phyloP scores from a whole-genome alignment of 108 stramenopile species.

The Discostella stelligeroides region DNA sequence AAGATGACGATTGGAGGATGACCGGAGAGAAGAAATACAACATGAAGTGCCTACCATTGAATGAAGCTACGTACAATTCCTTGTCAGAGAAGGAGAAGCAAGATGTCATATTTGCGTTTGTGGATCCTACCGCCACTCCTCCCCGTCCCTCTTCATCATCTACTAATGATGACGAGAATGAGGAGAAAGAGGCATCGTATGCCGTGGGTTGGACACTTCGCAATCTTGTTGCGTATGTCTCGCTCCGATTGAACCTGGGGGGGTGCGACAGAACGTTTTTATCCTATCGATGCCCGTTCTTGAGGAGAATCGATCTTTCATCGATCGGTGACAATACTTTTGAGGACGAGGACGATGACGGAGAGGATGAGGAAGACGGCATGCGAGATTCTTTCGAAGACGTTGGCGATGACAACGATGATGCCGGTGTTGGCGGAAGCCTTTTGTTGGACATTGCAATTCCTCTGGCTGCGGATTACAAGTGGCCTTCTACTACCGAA shows the following conservation, averaged over 20 bases:
- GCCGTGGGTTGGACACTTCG: conserved; percentile 84
- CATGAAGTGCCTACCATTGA: conserved; percentile 41
- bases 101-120: conserved; percentile 62
- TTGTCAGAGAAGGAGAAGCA: conserved; percentile 39
- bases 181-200: not conserved
- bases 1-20: not conserved
- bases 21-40: not conserved
- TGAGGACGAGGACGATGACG: conserved; percentile 10
- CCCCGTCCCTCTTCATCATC: not conserved
- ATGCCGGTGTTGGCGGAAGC: conserved; percentile 43
- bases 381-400: conserved; percentile 20
- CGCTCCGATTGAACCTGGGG: conserved; percentile 61
- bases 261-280: conserved; percentile 60
- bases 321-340: not conserved
- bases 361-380: conserved; percentile 19
- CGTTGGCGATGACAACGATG: conserved; percentile 9
- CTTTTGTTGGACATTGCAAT: conserved; percentile 56
- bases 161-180: not conserved
- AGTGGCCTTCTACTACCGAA: conserved; percentile 31
- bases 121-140: conserved; percentile 56
- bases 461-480: conserved; percentile 61
- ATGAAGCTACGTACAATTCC: conserved; percentile 20
- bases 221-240: conserved; percentile 79
- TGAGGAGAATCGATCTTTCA: conserved; percentile 52
- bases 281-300: conserved; percentile 53